Percentiles rank a stretch among this genome's conserved stretches.
phyloP scores from a whole-genome alignment of 2,329 filamentous ascomycete species.

The Leptosphaerulina australis region DNA sequence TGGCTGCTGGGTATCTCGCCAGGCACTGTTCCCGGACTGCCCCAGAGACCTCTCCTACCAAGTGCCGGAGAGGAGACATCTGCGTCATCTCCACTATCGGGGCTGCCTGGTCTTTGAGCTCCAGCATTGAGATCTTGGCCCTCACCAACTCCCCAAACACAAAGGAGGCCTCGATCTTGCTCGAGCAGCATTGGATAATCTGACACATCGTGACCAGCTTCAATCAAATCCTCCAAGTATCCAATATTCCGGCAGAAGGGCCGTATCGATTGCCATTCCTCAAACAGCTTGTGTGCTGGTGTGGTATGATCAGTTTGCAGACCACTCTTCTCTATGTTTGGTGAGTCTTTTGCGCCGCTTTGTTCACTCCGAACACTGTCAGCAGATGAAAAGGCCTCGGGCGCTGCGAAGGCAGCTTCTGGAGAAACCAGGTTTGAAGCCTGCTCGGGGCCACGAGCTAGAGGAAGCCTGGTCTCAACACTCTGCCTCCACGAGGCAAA shows the following conservation, averaged over 20 bases:
- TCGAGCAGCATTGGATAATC: conserved; percentile 78
- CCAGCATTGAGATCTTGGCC: conserved; percentile 66
- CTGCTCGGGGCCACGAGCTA: conserved; percentile 22
- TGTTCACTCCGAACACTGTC: conserved; percentile 41
- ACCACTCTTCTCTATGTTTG: conserved; percentile 34
- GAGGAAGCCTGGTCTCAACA: conserved; percentile 38
- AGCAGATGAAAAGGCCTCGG: conserved; percentile 41
- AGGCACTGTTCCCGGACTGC: conserved; percentile 38
- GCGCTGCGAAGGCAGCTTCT: conserved; percentile 32
- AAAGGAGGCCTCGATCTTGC: conserved; percentile 73
- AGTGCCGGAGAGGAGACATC: conserved; percentile 51
- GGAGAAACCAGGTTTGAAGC: conserved; percentile 38
- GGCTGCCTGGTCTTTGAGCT: conserved; percentile 44
- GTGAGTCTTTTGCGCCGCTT: conserved; percentile 23
- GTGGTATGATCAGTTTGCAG: conserved; percentile 89
- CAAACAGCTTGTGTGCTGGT: conserved; percentile 80
- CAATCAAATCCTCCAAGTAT: conserved; percentile 24
- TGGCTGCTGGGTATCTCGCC: conserved; percentile 32
- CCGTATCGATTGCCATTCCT: conserved; percentile 62
- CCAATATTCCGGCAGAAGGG: conserved; percentile 61
- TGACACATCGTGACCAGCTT: conserved; percentile 63
- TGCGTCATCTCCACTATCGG: conserved; percentile 46
- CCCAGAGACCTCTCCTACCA: conserved; percentile 58
- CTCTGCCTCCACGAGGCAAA: conserved; percentile 44
- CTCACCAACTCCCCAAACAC: conserved; percentile 80